Conservation (phyloP, 192 early-diverging fungal genomes). For the Umbelopsis ramanniana region DNA sequence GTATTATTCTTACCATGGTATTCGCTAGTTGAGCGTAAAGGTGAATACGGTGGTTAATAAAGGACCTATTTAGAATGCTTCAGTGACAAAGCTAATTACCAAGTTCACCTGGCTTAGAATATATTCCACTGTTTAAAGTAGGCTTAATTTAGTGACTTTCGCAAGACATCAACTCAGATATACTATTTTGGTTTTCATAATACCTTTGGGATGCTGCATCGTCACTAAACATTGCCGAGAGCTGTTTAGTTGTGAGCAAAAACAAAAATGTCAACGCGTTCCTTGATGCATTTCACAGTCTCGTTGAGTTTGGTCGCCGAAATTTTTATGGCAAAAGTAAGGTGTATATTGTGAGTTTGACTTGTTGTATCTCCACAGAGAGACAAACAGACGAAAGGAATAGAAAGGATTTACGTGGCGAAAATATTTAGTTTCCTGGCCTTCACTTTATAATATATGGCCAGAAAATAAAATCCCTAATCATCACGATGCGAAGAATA, state of each 20-base stretch:
- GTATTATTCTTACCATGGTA: background rate
- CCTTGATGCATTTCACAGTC: background rate
- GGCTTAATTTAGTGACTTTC: background rate
- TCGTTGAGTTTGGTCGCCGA: no score
- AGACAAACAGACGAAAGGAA: no score
- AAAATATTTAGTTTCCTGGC: no score
- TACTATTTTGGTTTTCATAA: background rate
- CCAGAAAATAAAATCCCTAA: no score
- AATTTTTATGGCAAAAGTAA: no score
- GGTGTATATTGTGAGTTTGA: no score
- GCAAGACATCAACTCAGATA: background rate
- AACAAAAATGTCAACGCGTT: background rate
- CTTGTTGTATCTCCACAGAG: no score
- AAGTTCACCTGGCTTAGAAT: background rate
- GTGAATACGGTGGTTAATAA: no score
- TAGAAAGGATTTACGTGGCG: no score
- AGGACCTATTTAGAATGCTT: no score
- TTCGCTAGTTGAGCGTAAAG: background rate
- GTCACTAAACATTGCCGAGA: background rate
- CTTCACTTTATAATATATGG: no score
- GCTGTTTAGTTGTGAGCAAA: background rate
- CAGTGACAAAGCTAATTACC: background rate
- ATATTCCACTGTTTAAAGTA: background rate
- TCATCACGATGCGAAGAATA: no score
- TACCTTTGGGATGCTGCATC: conserved; percentile 8